phyloP scores from a whole-genome alignment of 331 rosid genomes.

The Pyracantha coccinea region DNA sequence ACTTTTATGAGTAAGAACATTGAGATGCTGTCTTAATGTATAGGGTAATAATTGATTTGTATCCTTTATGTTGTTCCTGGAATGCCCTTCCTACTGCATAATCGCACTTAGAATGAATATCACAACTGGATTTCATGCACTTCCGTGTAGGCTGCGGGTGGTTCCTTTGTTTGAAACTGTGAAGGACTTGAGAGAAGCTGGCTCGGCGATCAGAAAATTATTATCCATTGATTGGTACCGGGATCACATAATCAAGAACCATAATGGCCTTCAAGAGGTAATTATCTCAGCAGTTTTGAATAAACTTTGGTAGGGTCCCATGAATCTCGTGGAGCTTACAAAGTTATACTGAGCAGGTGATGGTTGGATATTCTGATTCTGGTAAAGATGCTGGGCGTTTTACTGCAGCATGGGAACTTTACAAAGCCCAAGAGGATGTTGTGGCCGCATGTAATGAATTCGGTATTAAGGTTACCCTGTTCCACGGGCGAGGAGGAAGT shows the following conservation, averaged over 20 bases:
- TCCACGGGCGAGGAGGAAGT: constrained; percentile 97
- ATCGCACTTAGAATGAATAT: not conserved
- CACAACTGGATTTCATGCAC: constrained; percentile 9
- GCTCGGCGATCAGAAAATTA: constrained; percentile 69
- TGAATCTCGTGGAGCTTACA: constrained; percentile 11
- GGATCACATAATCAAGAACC: constrained; percentile 68
- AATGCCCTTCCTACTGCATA: too few relatives aligned
- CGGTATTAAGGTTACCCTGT: constrained; percentile 75
- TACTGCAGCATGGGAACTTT: constrained; percentile 95
- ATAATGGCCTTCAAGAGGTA: constrained; percentile 90
- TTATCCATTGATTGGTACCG: constrained; percentile 81
- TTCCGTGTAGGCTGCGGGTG: constrained; percentile 65
- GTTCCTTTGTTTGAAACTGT: constrained; percentile 95
- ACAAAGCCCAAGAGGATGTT: constrained; percentile 97
- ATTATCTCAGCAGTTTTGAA: not conserved
- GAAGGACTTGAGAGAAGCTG: constrained; percentile 87
- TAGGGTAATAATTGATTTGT: too few relatives aligned
- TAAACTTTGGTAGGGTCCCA: not conserved
- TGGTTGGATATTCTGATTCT: constrained; percentile 98
- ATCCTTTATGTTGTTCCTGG: too few relatives aligned
- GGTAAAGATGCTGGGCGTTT: constrained; percentile 98
- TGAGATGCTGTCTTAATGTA: too few relatives aligned
- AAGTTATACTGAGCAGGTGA: constrained; percentile 52
- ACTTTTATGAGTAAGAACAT: too few relatives aligned
- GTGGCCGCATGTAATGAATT: constrained; percentile 83